Percentiles rank a stretch among this genome's conserved stretches.
These are phyloP conservation scores for Phytophthora cactorum DNA, from an alignment of 352 stramenopile species.

Conservation along the genomic window DNA sequence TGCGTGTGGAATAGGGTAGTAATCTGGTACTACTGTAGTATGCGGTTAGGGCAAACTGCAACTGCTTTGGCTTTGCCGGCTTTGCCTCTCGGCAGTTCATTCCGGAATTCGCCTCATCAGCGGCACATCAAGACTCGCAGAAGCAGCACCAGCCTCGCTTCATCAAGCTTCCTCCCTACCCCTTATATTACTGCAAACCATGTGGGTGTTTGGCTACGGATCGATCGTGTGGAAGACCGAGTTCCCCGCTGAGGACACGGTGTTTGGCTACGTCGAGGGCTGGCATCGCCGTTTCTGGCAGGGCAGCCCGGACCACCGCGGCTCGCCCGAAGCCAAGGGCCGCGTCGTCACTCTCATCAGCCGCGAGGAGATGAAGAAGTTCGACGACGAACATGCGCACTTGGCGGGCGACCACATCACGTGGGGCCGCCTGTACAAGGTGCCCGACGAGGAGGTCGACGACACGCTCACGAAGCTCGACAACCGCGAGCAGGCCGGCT, in stretches of 20 bases:
- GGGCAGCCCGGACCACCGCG: slow-evolving; percentile 87
- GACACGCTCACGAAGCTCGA: slow-evolving; percentile 83
- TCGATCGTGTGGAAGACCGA: slow-evolving; percentile 85
- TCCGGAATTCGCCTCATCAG: slow-evolving; percentile 35
- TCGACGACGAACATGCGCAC: slow-evolving; percentile 77
- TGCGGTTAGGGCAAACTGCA: slow-evolving; percentile 20
- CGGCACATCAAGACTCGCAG: slow-evolving; percentile 23
- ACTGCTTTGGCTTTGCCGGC: not conserved
- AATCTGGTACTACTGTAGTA: not conserved
- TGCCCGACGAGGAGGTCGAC: slow-evolving; percentile 78
- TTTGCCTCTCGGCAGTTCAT: slow-evolving; percentile 25
- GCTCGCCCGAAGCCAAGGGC: slow-evolving; percentile 73
- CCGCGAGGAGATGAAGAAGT: slow-evolving; percentile 73
- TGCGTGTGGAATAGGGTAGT: slow-evolving; percentile 9
- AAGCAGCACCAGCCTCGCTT: not conserved
- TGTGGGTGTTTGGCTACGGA: slow-evolving; percentile 90
- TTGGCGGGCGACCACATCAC: slow-evolving; percentile 69
- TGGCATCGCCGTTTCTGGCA: slow-evolving; percentile 92
- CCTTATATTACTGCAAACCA: slow-evolving; percentile 25
- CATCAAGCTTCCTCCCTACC: not conserved
- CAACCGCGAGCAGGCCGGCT: slow-evolving; percentile 86
- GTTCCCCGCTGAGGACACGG: slow-evolving; percentile 67
- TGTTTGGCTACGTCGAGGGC: slow-evolving; percentile 83
- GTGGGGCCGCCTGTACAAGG: slow-evolving; percentile 89
- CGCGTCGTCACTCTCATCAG: slow-evolving; percentile 90